Evolutionary conservation across 805 yeast genomes (phyloP).

Genomic region (Teunomyces pallodes): DNA sequence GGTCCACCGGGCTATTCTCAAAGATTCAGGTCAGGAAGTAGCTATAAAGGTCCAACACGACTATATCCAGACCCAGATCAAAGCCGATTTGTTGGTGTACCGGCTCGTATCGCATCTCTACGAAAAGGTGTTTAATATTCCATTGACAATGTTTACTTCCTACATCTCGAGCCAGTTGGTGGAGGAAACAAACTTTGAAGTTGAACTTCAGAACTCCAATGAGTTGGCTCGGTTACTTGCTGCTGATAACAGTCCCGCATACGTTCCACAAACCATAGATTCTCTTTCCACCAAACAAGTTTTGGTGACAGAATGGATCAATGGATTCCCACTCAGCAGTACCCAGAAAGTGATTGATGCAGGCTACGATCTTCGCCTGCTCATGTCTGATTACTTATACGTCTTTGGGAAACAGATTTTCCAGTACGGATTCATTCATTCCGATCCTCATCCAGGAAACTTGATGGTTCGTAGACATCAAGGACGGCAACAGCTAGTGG

Average conservation of each 20-base stretch:
- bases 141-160: constrained; percentile 52
- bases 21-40: constrained; percentile 45
- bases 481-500: constrained; percentile 55
- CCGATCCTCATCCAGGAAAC: constrained; percentile 85
- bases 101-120: constrained; percentile 49
- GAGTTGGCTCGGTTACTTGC: constrained; percentile 36
- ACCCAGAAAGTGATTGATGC: constrained; percentile 39
- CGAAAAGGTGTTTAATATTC: constrained; percentile 61
- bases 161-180: constrained; percentile 57
- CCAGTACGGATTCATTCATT: constrained; percentile 65
- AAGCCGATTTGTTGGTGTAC: constrained; percentile 61
- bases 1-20: constrained; percentile 55
- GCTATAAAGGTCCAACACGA: constrained; percentile 69
- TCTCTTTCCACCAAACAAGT: constrained; percentile 35
- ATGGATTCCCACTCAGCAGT: constrained; percentile 59
- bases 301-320: constrained; percentile 72
- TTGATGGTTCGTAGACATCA: constrained; percentile 39
- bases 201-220: constrained; percentile 55
- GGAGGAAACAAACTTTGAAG: constrained; percentile 60
- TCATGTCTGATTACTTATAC: constrained; percentile 51
- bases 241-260: constrained; percentile 42
- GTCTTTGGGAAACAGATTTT: constrained; percentile 60
- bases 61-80: constrained; percentile 58
- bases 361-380: constrained; percentile 35
- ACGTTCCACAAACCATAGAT: constrained; percentile 48